A percentile compares a stretch with the other conserved stretches of the same genome.
Evolutionary conservation across 2,329 filamentous ascomycete species (phyloP).

Genomic region (Colletotrichum horii): DNA sequence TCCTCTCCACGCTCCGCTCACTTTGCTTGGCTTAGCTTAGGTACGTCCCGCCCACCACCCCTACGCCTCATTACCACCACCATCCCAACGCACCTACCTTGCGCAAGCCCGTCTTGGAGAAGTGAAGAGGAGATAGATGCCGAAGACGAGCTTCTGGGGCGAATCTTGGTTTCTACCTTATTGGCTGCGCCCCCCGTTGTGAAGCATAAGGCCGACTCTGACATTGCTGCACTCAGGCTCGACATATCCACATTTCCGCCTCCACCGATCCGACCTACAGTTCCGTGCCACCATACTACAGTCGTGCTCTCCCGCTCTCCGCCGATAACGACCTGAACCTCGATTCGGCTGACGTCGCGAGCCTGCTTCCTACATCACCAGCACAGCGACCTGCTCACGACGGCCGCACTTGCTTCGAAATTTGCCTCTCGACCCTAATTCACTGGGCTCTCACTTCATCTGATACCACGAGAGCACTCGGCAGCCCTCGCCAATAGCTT

Average conservation of each 20-base stretch:
- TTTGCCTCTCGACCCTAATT: neutral
- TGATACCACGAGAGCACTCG: neutral
- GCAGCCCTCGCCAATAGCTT: neutral
- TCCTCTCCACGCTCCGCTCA: neutral
- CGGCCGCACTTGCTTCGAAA: neutral
- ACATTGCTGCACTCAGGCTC: neutral
- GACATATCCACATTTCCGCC: neutral
- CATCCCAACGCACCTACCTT: neutral
- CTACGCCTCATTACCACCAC: neutral
- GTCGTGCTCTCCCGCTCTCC: constrained; percentile 6
- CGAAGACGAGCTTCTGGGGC: neutral
- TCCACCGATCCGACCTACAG: neutral
- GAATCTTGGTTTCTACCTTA: neutral
- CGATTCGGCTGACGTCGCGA: constrained; percentile 3
- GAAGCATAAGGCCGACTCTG: neutral
- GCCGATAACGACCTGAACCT: constrained; percentile 4
- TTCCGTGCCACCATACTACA: neutral
- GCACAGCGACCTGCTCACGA: neutral
- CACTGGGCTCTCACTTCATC: neutral
- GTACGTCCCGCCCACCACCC: neutral
- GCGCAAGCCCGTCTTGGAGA: neutral
- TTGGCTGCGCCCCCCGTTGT: neutral
- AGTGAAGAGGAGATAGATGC: neutral
- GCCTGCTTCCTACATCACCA: neutral
- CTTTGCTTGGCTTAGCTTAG: constrained; percentile 1